Percentiles rank a stretch among this genome's conserved stretches.
Conservation (phyloP, 75 land plant genomes). For the Isoetes taiwanensis region DNA sequence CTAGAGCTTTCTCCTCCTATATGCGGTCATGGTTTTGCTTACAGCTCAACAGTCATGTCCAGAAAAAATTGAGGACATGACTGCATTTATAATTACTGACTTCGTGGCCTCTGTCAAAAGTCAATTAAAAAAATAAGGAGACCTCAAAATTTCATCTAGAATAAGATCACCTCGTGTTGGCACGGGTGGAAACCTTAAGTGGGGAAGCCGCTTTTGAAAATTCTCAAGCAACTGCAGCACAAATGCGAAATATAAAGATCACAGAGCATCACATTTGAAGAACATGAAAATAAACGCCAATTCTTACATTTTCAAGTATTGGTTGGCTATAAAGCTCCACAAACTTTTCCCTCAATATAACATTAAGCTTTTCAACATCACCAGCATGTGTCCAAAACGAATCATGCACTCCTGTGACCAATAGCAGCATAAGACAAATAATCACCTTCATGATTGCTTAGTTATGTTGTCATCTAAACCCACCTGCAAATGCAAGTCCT, state of each 20-base stretch:
- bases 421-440: not conserved
- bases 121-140: slow-evolving; percentile 83
- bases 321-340: slow-evolving; percentile 77
- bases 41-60: too few species aligned
- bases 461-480: not conserved
- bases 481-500: slow-evolving; percentile 90
- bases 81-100: too few species aligned
- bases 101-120: too few species aligned
- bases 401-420: slow-evolving; percentile 78
- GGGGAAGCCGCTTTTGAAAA: slow-evolving; percentile 51
- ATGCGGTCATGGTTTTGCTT: too few species aligned
- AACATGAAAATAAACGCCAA: too few species aligned
- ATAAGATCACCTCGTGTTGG: slow-evolving; percentile 68
- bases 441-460: not conserved
- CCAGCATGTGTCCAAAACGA: slow-evolving; percentile 98
- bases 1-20: too few species aligned
- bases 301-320: slow-evolving; percentile 77
- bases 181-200: slow-evolving; percentile 45
- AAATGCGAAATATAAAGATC: too few species aligned
- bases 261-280: too few species aligned
- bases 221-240: slow-evolving; percentile 44
- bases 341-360: slow-evolving; percentile 73
- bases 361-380: slow-evolving; percentile 77
- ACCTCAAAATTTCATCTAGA: slow-evolving; percentile 52
- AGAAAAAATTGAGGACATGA: too few species aligned